Evolutionary conservation across 192 early-diverging fungal genomes (phyloP).

Genomic region (Pecoramyces ruminantium): DNA sequence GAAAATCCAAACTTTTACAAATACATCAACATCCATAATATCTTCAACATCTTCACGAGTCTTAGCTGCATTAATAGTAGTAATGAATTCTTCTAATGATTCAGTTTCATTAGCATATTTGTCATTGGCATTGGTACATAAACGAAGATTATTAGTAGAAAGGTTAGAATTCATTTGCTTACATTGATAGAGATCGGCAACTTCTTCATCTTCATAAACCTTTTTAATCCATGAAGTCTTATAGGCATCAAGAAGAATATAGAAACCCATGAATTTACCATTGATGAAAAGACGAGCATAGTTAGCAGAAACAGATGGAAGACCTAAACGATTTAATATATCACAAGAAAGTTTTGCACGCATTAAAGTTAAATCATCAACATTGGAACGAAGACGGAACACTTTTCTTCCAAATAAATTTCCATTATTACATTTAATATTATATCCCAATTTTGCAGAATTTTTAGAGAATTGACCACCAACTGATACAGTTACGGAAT

Average conservation of each 20-base stretch:
- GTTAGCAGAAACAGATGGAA: background rate
- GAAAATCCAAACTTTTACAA: background rate
- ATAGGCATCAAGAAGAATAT: background rate
- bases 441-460: background rate
- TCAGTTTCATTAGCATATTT: background rate
- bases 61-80: background rate
- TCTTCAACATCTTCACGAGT: background rate
- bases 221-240: background rate
- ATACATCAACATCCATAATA: background rate
- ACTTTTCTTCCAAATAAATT: background rate
- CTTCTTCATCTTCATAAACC: background rate
- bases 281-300: background rate
- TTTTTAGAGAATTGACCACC: background rate
- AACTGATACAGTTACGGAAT: background rate
- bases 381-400: background rate
- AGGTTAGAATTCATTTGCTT: background rate
- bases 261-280: background rate
- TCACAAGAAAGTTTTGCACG: background rate
- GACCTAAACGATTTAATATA: background rate
- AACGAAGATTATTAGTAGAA: background rate
- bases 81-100: background rate
- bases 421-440: background rate
- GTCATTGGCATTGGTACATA: background rate
- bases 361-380: background rate
- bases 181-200: background rate